Evolutionary conservation across 371 early-diverging fungal species (phyloP), one percentile per base, ranked within the genome.

Genomic region (Mortierella sp.): DNA sequence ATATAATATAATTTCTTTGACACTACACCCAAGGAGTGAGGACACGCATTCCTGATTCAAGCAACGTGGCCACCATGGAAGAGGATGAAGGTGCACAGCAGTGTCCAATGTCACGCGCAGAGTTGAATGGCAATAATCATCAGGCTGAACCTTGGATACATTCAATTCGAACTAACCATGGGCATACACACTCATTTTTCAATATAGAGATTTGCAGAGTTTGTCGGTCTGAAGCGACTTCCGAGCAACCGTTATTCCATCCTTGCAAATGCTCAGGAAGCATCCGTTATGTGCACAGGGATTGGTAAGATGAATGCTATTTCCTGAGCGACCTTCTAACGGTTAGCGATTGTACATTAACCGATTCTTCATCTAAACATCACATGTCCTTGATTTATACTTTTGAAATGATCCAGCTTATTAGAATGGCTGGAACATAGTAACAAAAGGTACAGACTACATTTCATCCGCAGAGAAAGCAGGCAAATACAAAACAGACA

Each of bases 261-360:
- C 98, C 98, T 9, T 97, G 98, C 86, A 94, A 94, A 85, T 97
- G 98, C 87, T 91, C 97, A 15, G 98, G 98, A 24, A 94, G 94
- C 83, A 97, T 97, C 85, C 89, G 90, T 59, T 92, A 89, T 88
- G 94, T 97, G 33, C 97, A 97, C 80, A 96, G 97, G 80, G 91
- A 91, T 63, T 96, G 97, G 93, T 92, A 89, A 74, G 69, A 64
- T 10, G 6, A 59, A 59, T n/a, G 33, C 24, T 41, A 13, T 19
- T 19, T 48, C 16, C 19, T 48, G 48, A n/a, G 16, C 48, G 28
- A 28, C 28, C 28, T 28, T 28, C 1, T 28, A 28, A 28, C 28
- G 28, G 28, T 28, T 28, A 28, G 28, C 28, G 28, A 28, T 28
- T 28, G 28, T 28, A 16, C 24, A 16, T 32, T 38, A n/a, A 65